phyloP scores from a whole-genome alignment of 2,329 filamentous ascomycete genomes.

The Cladophialophora yegresii region DNA sequence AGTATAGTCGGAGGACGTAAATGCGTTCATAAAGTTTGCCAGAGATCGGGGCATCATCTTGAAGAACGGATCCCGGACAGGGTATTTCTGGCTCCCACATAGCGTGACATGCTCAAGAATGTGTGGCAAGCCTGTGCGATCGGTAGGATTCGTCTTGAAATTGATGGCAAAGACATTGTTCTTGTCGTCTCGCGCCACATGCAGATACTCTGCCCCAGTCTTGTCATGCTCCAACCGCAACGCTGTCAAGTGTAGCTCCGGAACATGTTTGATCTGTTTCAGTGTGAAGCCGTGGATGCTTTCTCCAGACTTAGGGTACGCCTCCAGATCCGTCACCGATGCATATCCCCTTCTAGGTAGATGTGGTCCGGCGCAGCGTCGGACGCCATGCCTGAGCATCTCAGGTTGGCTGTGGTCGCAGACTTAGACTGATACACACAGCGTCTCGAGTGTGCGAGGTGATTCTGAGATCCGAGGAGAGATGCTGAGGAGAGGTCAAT shows the following conservation, averaged over 20 bases:
- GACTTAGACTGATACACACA: background rate
- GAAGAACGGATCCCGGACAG: conserved; percentile 98
- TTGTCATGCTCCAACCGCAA: conserved; percentile 89
- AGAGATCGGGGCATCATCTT: conserved; percentile 98
- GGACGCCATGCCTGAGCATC: conserved; percentile 36
- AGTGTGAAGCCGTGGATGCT: conserved; percentile 93
- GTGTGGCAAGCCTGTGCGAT: conserved; percentile 93
- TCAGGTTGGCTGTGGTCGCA: conserved; percentile 11
- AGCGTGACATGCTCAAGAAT: conserved; percentile 97
- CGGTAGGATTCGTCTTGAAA: conserved; percentile 97
- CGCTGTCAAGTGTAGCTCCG: conserved; percentile 89
- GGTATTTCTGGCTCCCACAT: conserved; percentile 94
- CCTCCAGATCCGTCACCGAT: conserved; percentile 73
- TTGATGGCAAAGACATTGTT: conserved; percentile 99
- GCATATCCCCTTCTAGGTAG: conserved; percentile 46
- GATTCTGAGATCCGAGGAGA: background rate
- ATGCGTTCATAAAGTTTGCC: conserved; percentile 99
- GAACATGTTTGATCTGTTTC: conserved; percentile 83
- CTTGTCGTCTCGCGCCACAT: conserved; percentile 90
- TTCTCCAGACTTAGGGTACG: conserved; percentile 76
- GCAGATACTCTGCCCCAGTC: conserved; percentile 92
- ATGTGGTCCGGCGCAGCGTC: conserved; percentile 13
- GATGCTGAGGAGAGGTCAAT: background rate
- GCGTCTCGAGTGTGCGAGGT: conserved; percentile 11
- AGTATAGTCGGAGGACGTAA: conserved; percentile 93